Evolutionary conservation across 2,329 filamentous ascomycete species (phyloP), one percentile per base, ranked within the genome.

Genomic region (Penicillium sp.): DNA sequence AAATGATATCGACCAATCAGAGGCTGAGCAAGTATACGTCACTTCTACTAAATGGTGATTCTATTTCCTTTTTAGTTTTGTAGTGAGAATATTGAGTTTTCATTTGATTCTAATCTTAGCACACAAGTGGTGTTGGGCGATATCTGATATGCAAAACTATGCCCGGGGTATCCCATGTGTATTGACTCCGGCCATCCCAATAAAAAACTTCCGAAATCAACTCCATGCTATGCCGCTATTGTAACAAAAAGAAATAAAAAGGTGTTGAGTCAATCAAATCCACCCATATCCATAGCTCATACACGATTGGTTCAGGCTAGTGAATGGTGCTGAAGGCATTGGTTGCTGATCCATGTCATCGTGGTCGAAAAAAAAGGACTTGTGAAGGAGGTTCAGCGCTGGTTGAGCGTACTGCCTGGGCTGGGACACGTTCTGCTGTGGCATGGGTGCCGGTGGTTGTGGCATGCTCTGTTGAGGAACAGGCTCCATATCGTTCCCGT

Each of bases 211-310:
- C 56, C 61, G 26, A 52, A 51, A 53, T 53, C 59, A 71, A 71
- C 68, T 64, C 70, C 69, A 62, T 51, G 69, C 69, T 71, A 73
- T 73, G 69, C 68, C 58, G 67, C 62, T 64, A 51, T 41, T 54
- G 22, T 45, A 51, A 49, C 45, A 49, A 48, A 52, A 50, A 44
- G 43, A 44, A 55, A 48, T 46, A 40, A 53, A 50, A 27, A 41
- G 47, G 33, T 29, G 53, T 49, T 27, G 46, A 55, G 43, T 29
- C 49, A n/a, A 45, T 63, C 54, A 71, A 51, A 73, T 66, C 69
- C 69, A 71, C 49, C 66, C 68, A 46, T 72, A 72, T 43, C 69
- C 69, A 42, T 73, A 72, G 59, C 56, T 70, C 63, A 70, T 67
- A 54, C 69, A 72, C 6, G 70, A 56, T 40, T 67, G 66, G 44